A percentile compares a stretch with the other conserved stretches of the same genome.
Conservation (phyloP, 2,329 filamentous ascomycete genomes). For the Colletotrichum lini region DNA sequence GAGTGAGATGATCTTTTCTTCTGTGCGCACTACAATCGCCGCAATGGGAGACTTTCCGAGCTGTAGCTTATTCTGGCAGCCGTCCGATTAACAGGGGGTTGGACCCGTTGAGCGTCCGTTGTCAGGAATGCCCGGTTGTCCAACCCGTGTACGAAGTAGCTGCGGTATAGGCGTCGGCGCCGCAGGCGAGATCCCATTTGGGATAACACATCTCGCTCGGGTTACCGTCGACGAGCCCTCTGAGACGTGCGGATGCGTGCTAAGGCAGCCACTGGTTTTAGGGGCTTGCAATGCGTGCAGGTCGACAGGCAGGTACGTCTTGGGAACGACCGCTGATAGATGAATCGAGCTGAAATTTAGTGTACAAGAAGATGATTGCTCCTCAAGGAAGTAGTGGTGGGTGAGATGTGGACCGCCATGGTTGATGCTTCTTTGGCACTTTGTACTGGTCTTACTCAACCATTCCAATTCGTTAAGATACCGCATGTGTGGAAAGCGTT, state of each 20-base stretch:
- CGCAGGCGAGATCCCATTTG: constrained; percentile 19
- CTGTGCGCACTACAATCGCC: constrained; percentile 14
- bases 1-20: constrained; percentile 18
- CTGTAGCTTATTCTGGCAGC: constrained; percentile 17
- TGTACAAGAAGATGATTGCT: constrained; percentile 9
- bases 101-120: background rate
- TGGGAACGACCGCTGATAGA: constrained; percentile 20
- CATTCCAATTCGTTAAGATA: constrained; percentile 27
- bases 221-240: constrained; percentile 17
- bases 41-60: constrained; percentile 8
- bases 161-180: constrained; percentile 11
- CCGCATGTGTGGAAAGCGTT: constrained; percentile 13
- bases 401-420: constrained; percentile 30
- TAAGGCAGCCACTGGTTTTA: constrained; percentile 21
- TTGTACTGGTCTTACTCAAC: background rate
- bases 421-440: constrained; percentile 1
- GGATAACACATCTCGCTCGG: constrained; percentile 8
- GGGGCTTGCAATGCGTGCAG: constrained; percentile 19
- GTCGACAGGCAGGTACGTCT: constrained; percentile 24
- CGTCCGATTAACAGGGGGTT: constrained; percentile 1
- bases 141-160: background rate
- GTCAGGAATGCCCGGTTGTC: constrained; percentile 2
- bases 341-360: constrained; percentile 32
- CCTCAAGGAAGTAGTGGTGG: constrained; percentile 19
- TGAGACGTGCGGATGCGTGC: constrained; percentile 34